Evolutionary conservation across 768 basidiomycete genomes (phyloP), one percentile per base, ranked within the genome.

Genomic region (Hypsizygus marmoreus): DNA sequence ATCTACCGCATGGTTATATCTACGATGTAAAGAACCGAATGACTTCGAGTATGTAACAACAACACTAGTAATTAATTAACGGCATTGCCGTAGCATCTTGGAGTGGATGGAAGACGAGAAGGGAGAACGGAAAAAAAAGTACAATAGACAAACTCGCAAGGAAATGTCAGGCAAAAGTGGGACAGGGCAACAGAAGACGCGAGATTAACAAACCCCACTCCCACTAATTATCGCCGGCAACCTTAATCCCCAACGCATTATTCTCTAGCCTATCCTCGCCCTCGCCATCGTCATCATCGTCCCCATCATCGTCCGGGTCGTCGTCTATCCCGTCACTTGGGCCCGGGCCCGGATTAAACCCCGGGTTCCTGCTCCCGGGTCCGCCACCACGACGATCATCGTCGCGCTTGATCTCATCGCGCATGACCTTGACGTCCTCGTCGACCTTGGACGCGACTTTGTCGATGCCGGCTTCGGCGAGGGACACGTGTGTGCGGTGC

Each of bases 391-490:
- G 65, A 26, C 73, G 63, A 13, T 78, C 77, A 34, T 88, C 86
- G 19, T 86, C 84, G 37, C 83, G 73, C 57, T 84, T 77, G 51
- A 91, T 79, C 66, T 88, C 83, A 49, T 86, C 81, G 10, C 86
- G 81, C 84, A 91, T 82, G 33, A 80, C 79, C 56, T 86, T 86
- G 45, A 93, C 89, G 45, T 91, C 88, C 40, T 85, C 79, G 55
- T 95, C 92, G 43, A 94, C 91, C 62, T 85, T 92, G 36, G 81
- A 74, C 4, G 86, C 90, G 20, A 91, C 86, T 55, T 91, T 80
- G 65, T 97, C 94, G 67, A 95, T 89, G 32, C 82, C 88, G 13
- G 88, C 86, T 59, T 92, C 86, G 0, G 92, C 90, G 47, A 97
- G 86, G 13, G 89, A 84, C 31, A 94, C 87, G 37, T 89, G 88